Conservation (phyloP, 2,329 filamentous ascomycete species). For the Ceratocystis colombiana region DNA sequence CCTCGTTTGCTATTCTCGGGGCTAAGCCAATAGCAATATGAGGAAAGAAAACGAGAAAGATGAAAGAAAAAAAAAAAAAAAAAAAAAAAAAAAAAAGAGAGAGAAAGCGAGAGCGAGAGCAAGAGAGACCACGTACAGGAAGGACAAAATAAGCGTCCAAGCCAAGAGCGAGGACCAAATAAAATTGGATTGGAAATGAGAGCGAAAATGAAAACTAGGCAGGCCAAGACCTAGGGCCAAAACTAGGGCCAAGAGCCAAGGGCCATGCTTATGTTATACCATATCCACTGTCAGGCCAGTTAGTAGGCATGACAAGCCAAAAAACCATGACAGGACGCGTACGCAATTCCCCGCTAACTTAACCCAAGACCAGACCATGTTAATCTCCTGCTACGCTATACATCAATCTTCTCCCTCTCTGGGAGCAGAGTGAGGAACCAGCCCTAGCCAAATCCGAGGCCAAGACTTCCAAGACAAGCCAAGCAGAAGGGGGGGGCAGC, state of each 20-base stretch:
- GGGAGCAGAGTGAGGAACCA: background rate
- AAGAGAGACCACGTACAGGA: no score
- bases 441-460: slow-evolving; percentile 1
- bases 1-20: no score
- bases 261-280: background rate
- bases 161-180: background rate
- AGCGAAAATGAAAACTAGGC: background rate
- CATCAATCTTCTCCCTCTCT: background rate
- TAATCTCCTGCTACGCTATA: background rate
- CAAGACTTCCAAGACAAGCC: background rate
- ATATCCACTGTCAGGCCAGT: background rate
- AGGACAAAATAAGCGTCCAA: no score
- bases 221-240: slow-evolving; percentile 1
- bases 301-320: slow-evolving; percentile 3
- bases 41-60: no score
- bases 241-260: background rate
- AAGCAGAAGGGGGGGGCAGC: background rate
- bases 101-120: no score
- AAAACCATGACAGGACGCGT: slow-evolving; percentile 12
- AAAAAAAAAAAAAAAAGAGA: no score
- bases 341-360: slow-evolving; percentile 1
- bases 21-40: no score
- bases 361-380: background rate
- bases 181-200: background rate
- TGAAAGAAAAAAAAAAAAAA: no score